Base-by-base conservation (phyloP, 176 grass and related monocot genomes). In the Musa schizocarpa region DNA sequence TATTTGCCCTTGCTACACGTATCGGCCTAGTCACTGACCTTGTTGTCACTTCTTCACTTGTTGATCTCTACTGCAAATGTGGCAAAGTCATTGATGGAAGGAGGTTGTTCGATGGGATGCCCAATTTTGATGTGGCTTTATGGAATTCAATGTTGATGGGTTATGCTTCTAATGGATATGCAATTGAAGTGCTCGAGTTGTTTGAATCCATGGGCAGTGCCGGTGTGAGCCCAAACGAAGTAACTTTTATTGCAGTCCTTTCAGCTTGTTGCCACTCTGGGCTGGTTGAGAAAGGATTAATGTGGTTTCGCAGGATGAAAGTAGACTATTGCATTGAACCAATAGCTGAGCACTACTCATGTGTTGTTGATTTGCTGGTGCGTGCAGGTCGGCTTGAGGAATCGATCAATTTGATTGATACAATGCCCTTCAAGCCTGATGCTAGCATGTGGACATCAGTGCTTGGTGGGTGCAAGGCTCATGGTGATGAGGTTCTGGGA, bases 11-110 rank as follows among this genome's bases (percentile, higher is more conserved):
- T 78, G 76, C 83, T 61, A 86, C 65, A 52, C 52, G 66, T 50
- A 76, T 74, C 82, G 86, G 90, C 56, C 16, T 85, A 50, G 84
- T 82, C 57, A 80, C 69, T 68, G 79, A 92, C 76, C 69, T 75
- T 53, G 69, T 82, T 66, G 62, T 92, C 56, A 27, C 74, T 0
- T 86, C 84, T 75, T 81, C 90, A 3, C 76, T 89, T 55, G 86
- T 92, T 78, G 90, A 92, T 75, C 79, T 92, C 21, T 92, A 92
- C 58, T 89, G 90, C 79, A 92, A 92, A 89, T 84, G 86, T 78
- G 90, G 86, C 48, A 82, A 71, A 72, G 63, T 92, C 21, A 10
- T 59, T 24, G 78, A 57, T 80, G 90, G 84, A 72, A 73, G 73
- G 79, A 88, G 11, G 79, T 72, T 89, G 13, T 92, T 92, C 9